Percentiles rank a stretch among this genome's conserved stretches.
Evolutionary conservation across 345 rosid genomes (phyloP).

Genomic region (Balakata baccata): DNA sequence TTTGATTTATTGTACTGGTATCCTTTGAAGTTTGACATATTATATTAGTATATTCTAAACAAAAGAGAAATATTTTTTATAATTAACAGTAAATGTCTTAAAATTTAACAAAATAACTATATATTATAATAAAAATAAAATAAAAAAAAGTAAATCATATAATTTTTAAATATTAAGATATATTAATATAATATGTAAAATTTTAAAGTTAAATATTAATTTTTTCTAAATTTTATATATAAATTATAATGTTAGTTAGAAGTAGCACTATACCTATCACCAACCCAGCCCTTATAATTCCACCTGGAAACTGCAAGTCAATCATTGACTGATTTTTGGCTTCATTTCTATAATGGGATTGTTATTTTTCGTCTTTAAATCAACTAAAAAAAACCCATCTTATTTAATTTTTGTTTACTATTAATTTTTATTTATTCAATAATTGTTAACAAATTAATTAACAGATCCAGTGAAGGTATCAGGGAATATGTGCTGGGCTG

Average conservation of each 20-base stretch:
- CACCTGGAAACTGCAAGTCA: constrained; percentile 34
- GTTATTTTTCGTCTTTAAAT: background rate
- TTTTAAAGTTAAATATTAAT: too few relatives aligned
- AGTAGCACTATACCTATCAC: background rate
- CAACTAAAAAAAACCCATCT: background rate
- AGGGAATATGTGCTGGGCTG: constrained; percentile 16
- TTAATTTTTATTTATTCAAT: background rate
- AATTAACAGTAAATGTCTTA: too few relatives aligned
- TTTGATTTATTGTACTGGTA: too few relatives aligned
- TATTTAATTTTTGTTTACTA: too few relatives aligned
- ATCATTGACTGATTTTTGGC: constrained; percentile 36
- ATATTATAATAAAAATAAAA: too few relatives aligned
- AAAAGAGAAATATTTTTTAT: too few relatives aligned
- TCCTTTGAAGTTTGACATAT: too few relatives aligned
- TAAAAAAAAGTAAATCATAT: too few relatives aligned
- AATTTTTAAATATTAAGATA: too few relatives aligned
- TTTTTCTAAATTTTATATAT: background rate
- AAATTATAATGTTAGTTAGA: constrained; percentile 1
- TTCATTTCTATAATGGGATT: constrained; percentile 3
- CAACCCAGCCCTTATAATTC: constrained; percentile 7
- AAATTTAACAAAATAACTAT: too few relatives aligned
- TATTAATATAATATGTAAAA: too few relatives aligned
- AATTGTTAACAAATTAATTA: background rate
- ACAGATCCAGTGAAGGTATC: constrained; percentile 9
- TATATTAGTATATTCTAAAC: too few relatives aligned